These are phyloP conservation scores for Aspergillus felis DNA, from an alignment of 2,329 filamentous ascomycete species.

Conservation along the genomic window DNA sequence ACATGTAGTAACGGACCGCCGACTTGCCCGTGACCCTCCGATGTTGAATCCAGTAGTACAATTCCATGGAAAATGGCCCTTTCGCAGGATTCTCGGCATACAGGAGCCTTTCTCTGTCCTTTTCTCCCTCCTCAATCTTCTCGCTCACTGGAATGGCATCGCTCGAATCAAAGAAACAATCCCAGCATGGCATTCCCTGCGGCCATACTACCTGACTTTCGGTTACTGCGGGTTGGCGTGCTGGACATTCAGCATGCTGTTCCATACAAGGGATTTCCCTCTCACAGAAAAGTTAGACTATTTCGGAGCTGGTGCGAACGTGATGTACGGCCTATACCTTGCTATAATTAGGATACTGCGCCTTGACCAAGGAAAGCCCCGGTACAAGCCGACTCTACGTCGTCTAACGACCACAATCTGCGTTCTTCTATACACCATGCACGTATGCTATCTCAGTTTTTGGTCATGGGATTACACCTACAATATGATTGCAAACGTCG, in stretches of 20 bases:
- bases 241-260: conserved; percentile 86
- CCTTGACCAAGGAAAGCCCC: conserved; percentile 59
- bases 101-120: conserved; percentile 93
- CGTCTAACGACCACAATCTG: conserved; percentile 75
- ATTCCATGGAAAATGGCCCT: conserved; percentile 99
- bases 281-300: conserved; percentile 94
- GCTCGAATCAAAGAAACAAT: conserved; percentile 65
- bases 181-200: conserved; percentile 68
- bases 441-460: conserved; percentile 79
- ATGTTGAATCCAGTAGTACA: conserved; percentile 71
- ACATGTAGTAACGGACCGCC: conserved; percentile 76
- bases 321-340: conserved; percentile 89
- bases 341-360: conserved; percentile 77
- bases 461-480: conserved; percentile 94
- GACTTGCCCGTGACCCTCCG: conserved; percentile 61
- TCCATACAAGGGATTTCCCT: conserved; percentile 83
- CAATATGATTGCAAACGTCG: conserved; percentile 95
- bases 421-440: conserved; percentile 63
- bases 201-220: conserved; percentile 75
- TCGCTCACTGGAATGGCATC: conserved; percentile 77
- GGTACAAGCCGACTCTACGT: conserved; percentile 52
- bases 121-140: conserved; percentile 88
- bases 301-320: conserved; percentile 83
- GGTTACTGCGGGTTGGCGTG: conserved; percentile 76
- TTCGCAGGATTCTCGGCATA: conserved; percentile 82